Evolutionary conservation across 371 early-diverging fungal genomes (phyloP), one percentile per base, ranked within the genome.

Genomic region (Syncephalastrum racemosum): DNA sequence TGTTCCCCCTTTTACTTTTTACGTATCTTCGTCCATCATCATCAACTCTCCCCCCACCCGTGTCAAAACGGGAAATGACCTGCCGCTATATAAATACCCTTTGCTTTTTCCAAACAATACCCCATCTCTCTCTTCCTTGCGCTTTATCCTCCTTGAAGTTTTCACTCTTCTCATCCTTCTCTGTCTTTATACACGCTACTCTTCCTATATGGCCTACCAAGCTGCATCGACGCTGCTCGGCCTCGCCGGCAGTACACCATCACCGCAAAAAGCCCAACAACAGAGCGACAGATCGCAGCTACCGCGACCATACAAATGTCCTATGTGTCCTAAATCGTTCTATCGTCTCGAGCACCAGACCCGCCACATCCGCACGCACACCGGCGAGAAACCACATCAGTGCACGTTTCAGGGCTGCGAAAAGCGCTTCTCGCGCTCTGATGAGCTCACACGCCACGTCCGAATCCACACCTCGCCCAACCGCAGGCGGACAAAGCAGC

Each of bases 351-450:
- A 90, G 68, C 91, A 90, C 71, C 88, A 88, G 72, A 89, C 90
- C 13, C 85, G 95, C 47, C 95, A 95, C 69, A 87, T 91, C 65
- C 84, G 93, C 61, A 94, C 93, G 7, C 95, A 95, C 63, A 95
- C 95, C 2, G 94, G 94, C 25, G 96, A 95, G 68, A 91, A 88
- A 54, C 94, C 96, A 20, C 90, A 87, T 70, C 86, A 83, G 56
- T 95, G 96, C 75, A 79, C 83, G 16, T 85, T 82, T 58, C 71
- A 80, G n/a, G 85, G 85, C 45, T 95, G 96, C 67, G 83, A 83
- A 50, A 93, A 93, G 71, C 81, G 88, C 12, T 95, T 95, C 75
- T 89, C 93, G 44, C 86, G 94, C 31, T 90, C 91, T 24, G 96
- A 96, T 72, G 94, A 95, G 73, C 71, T 97, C 45, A 89, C 90